A percentile compares a stretch with the other conserved stretches of the same genome.
Conservation (phyloP, 768 basidiomycete genomes). For the Agaricus blazei region DNA sequence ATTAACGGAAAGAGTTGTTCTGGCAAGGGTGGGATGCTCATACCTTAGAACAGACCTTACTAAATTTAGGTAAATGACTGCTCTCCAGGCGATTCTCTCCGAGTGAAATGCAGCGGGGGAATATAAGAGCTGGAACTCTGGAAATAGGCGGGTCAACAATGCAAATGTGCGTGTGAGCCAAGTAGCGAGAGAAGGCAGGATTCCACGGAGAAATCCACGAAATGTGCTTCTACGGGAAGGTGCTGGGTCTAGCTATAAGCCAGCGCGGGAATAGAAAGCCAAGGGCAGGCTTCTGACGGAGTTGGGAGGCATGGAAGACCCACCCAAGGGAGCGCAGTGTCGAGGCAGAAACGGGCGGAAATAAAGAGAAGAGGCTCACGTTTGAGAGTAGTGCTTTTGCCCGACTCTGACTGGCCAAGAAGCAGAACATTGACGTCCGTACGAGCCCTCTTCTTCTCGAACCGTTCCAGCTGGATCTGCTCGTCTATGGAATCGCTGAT, state of each 20-base stretch:
- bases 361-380: constrained; percentile 48
- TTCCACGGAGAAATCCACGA: background rate
- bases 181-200: background rate
- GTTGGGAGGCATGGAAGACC: constrained; percentile 11
- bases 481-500: constrained; percentile 78
- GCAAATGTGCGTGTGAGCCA: background rate
- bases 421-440: constrained; percentile 72
- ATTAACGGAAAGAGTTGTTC: constrained; percentile 13
- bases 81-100: constrained; percentile 81
- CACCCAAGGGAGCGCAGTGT: constrained; percentile 4
- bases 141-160: constrained; percentile 6
- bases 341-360: constrained; percentile 5
- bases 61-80: constrained; percentile 85
- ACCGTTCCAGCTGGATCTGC: constrained; percentile 62
- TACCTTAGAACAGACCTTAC: constrained; percentile 77
- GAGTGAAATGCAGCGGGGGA: constrained; percentile 71
- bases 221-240: background rate
- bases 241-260: background rate
- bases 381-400: constrained; percentile 84
- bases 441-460: constrained; percentile 52
- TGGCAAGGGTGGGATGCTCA: constrained; percentile 11
- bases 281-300: constrained; percentile 2
- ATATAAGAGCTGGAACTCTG: constrained; percentile 84
- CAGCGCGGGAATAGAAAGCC: constrained; percentile 2
- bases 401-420: constrained; percentile 86